phyloP scores from a whole-genome alignment of 371 early-diverging fungal genomes.

The Circinella minor region DNA sequence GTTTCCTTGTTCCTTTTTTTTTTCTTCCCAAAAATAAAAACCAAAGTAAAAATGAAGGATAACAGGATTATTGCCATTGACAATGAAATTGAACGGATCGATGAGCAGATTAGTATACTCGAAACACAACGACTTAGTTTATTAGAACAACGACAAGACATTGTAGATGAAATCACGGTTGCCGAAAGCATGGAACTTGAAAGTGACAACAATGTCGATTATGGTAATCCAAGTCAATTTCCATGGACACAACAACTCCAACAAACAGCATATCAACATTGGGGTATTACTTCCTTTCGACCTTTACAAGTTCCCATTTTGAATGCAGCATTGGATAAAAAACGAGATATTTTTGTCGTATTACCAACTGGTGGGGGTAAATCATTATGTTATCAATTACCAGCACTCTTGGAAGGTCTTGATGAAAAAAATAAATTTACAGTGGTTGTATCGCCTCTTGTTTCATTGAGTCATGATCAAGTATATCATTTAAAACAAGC shows the following conservation, averaged over 20 bases:
- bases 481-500: slow-evolving; percentile 73
- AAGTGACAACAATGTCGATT: slow-evolving; percentile 22
- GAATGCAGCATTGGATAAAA: slow-evolving; percentile 70
- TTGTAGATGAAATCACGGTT: neutral
- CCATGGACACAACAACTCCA: slow-evolving; percentile 55
- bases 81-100: slow-evolving; percentile 26
- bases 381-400: slow-evolving; percentile 87
- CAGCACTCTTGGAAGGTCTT: slow-evolving; percentile 62
- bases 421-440: slow-evolving; percentile 67
- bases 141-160: neutral
- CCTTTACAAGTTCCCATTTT: slow-evolving; percentile 75
- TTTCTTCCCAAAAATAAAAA: too few relatives aligned
- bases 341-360: slow-evolving; percentile 81
- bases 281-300: slow-evolving; percentile 66
- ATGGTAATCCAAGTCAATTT: slow-evolving; percentile 36
- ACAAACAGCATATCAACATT: slow-evolving; percentile 45
- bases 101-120: slow-evolving; percentile 22
- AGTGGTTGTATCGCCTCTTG: slow-evolving; percentile 83
- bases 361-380: slow-evolving; percentile 95
- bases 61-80: slow-evolving; percentile 16
- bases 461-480: slow-evolving; percentile 88
- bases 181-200: neutral
- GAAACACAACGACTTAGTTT: slow-evolving; percentile 14
- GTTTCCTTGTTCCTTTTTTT: too few relatives aligned
- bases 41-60: neutral